A percentile compares a stretch with the other conserved stretches of the same genome.
phyloP scores from a whole-genome alignment of 2,329 filamentous ascomycete species.

The Phoma sp. region DNA sequence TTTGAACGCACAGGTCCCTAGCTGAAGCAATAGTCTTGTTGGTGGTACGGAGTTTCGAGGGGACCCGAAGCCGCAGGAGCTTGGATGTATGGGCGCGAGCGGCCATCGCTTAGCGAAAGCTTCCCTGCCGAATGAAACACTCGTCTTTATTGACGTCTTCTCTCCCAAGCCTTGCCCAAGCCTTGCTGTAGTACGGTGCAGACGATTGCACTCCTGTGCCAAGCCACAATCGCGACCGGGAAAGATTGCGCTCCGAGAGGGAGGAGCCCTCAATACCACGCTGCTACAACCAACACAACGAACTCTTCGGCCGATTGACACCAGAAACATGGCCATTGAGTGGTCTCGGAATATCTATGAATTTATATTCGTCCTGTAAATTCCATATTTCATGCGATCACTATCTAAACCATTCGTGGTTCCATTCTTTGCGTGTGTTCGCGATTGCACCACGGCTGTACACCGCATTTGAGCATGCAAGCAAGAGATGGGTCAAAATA shows the following conservation, averaged over 20 bases:
- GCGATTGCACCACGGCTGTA: background rate
- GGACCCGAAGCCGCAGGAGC: conserved; percentile 1
- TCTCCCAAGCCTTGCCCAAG: background rate
- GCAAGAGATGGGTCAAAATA: background rate
- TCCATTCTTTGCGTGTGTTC: background rate
- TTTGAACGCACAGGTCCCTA: conserved; percentile 4
- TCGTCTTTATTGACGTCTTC: background rate
- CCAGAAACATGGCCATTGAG: background rate
- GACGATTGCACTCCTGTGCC: background rate
- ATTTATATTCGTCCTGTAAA: background rate
- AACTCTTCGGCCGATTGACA: background rate
- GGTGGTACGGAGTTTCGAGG: conserved; percentile 1
- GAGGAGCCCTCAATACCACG: background rate
- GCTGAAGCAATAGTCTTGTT: conserved; percentile 16
- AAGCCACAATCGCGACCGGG: background rate
- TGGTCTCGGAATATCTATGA: background rate
- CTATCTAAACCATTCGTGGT: background rate
- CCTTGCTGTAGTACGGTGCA: background rate
- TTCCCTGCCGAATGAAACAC: conserved; percentile 6
- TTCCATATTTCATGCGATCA: background rate
- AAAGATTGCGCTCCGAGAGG: background rate
- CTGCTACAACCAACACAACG: background rate
- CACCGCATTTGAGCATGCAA: too few relatives aligned
- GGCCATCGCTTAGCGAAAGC: conserved; percentile 1
- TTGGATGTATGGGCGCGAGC: background rate